A percentile compares a stretch with the other conserved stretches of the same genome.
phyloP scores from a whole-genome alignment of 352 stramenopile species.

The Elongisporangium undulatum region DNA sequence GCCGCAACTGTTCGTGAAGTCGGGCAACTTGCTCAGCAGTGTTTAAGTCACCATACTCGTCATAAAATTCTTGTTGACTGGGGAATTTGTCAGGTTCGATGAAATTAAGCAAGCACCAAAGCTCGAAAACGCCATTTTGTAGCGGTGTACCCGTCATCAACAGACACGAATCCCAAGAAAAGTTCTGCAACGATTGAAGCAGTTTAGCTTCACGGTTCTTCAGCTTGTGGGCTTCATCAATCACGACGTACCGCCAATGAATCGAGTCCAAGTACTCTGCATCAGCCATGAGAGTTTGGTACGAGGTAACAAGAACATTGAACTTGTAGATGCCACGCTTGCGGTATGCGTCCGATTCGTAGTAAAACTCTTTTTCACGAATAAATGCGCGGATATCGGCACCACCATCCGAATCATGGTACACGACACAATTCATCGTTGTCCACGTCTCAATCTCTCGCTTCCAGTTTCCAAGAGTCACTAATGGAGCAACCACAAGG shows the following conservation, averaged over 20 bases:
- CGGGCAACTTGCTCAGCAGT: conserved; percentile 95
- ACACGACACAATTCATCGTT: conserved; percentile 98
- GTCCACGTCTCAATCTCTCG: conserved; percentile 99
- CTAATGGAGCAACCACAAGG: conserved; percentile 97
- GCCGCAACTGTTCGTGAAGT: conserved; percentile 96
- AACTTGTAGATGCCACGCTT: conserved; percentile 88
- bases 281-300: conserved; percentile 94
- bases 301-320: conserved; percentile 97
- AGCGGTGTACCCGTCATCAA: conserved; percentile 97
- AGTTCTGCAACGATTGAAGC: conserved; percentile 86
- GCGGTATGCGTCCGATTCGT: conserved; percentile 79
- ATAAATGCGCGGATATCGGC: conserved; percentile 91
- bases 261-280: conserved; percentile 91
- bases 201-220: conserved; percentile 97
- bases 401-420: conserved; percentile 95
- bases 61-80: conserved; percentile 94
- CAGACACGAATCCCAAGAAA: conserved; percentile 89
- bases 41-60: conserved; percentile 95
- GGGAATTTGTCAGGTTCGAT: conserved; percentile 95
- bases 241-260: conserved; percentile 96
- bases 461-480: conserved; percentile 98
- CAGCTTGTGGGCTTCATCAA: conserved; percentile 99
- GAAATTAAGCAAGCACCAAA: conserved; percentile 99
- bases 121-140: conserved; percentile 99
- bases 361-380: conserved; percentile 96